These are phyloP conservation scores for Neoconidiobolus thromboides DNA, from an alignment of 371 early-diverging fungal species.

Conservation along the genomic window DNA sequence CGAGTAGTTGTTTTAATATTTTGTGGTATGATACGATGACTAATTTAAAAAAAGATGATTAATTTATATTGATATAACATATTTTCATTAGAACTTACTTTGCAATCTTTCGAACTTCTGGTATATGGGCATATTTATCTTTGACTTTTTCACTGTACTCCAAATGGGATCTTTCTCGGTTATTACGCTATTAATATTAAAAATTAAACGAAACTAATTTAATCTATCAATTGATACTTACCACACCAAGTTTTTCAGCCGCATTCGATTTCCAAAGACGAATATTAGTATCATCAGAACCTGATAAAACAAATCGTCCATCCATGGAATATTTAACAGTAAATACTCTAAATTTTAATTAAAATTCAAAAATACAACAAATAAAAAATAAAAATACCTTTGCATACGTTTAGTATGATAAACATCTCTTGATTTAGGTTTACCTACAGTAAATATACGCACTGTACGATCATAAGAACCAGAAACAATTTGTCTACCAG, in stretches of 20 bases:
- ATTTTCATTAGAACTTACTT: constrained; percentile 12
- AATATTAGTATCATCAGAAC: constrained; percentile 95
- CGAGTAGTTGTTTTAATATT: constrained; percentile 54
- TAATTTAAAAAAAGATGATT: constrained; percentile 8
- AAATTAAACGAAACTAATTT: background rate
- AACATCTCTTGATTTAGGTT: constrained; percentile 79
- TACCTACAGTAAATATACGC: constrained; percentile 68
- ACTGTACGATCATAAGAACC: constrained; percentile 91
- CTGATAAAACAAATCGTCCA: constrained; percentile 87
- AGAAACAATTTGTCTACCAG: constrained; percentile 89
- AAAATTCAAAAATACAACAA: background rate
- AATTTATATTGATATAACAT: background rate
- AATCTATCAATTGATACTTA: constrained; percentile 8
- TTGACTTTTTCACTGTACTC: constrained; percentile 77
- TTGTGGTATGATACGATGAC: constrained; percentile 72
- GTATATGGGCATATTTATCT: constrained; percentile 83
- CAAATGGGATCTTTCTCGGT: constrained; percentile 63
- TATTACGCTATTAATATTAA: constrained; percentile 17
- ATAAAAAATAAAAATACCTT: constrained; percentile 13
- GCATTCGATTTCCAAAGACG: constrained; percentile 96
- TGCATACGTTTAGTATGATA: constrained; percentile 99
- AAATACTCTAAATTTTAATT: constrained; percentile 36
- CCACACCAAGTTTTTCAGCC: constrained; percentile 59
- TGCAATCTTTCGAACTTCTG: constrained; percentile 76
- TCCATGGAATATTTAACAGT: constrained; percentile 89